Conservation (phyloP, 2,329 filamentous ascomycete species). For the Cordyceps javanica region DNA sequence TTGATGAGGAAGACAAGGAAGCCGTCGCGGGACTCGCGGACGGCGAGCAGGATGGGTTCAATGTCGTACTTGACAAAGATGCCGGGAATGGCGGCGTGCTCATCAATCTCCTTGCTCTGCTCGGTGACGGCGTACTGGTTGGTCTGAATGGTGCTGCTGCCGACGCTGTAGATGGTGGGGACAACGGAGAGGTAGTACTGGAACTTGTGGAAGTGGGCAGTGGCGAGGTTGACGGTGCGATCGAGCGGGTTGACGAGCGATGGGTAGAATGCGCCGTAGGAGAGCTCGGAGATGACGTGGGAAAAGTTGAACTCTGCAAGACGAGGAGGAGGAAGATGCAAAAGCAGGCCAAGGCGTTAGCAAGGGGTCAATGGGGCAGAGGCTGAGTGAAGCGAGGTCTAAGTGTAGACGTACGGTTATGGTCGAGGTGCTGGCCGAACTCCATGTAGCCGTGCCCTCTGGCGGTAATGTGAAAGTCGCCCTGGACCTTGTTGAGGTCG, state of each 20-base stretch:
- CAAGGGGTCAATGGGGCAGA: neutral
- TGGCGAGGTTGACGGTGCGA: conserved; percentile 73
- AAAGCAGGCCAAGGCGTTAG: conserved; percentile 23
- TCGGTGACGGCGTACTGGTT: conserved; percentile 98
- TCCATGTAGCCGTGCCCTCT: conserved; percentile 91
- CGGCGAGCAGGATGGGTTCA: conserved; percentile 82
- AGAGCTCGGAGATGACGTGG: conserved; percentile 91
- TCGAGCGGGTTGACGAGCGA: conserved; percentile 91
- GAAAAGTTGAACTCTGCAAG: conserved; percentile 90
- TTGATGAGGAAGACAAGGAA: conserved; percentile 71
- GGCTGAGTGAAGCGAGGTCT: no score
- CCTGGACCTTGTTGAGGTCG: conserved; percentile 93
- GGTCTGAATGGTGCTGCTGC: conserved; percentile 66
- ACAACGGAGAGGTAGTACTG: conserved; percentile 97
- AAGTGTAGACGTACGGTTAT: conserved; percentile 33
- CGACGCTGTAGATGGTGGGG: conserved; percentile 81
- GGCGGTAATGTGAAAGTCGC: conserved; percentile 96
- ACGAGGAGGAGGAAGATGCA: no score
- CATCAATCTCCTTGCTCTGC: conserved; percentile 65
- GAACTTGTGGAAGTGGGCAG: conserved; percentile 82
- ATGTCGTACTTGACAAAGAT: conserved; percentile 99
- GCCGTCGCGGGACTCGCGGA: conserved; percentile 74
- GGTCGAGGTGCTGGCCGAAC: conserved; percentile 67
- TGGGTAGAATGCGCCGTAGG: conserved; percentile 95
- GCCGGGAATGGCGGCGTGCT: conserved; percentile 66